Evolutionary conservation across 805 yeast species (phyloP).

Genomic region (Saccharomycopsis selenospora): DNA sequence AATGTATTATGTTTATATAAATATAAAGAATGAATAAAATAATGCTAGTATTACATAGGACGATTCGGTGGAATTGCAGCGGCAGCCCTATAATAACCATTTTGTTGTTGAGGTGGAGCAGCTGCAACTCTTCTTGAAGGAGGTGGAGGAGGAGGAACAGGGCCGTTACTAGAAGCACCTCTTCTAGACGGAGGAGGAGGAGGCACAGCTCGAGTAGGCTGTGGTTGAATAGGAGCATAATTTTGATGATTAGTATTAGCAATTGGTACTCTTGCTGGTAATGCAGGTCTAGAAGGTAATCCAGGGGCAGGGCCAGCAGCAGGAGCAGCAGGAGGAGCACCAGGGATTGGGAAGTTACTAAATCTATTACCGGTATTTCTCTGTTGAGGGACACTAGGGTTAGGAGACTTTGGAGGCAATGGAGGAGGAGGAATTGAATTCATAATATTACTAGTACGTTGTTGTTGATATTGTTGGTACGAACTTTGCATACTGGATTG

Average conservation of each 20-base stretch:
- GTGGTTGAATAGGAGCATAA: constrained; percentile 13
- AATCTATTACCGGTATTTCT: constrained; percentile 1
- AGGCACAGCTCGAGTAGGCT: constrained; percentile 10
- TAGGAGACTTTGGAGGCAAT: constrained; percentile 16
- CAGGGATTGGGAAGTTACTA: not conserved
- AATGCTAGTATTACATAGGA: no score
- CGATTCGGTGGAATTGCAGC: no score
- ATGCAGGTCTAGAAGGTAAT: constrained; percentile 8
- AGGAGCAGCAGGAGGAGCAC: not conserved
- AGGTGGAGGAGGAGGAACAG: constrained; percentile 7
- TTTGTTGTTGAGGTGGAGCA: no score
- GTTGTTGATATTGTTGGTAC: constrained; percentile 14
- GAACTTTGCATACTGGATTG: constrained; percentile 6
- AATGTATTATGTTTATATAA: no score
- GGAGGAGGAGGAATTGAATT: constrained; percentile 18
- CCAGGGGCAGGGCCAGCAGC: constrained; percentile 4
- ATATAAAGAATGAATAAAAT: no score
- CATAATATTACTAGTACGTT: constrained; percentile 8
- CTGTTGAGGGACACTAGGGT: not conserved
- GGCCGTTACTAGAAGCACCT: not conserved
- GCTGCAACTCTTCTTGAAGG: constrained; percentile 4
- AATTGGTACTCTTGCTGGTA: constrained; percentile 11
- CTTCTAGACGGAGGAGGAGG: constrained; percentile 21
- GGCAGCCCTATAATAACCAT: no score
- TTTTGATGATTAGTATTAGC: constrained; percentile 1